Evolutionary conservation across 495 filamentous ascomycete genomes (phyloP).

Genomic region (Penicillium robsamsonii): DNA sequence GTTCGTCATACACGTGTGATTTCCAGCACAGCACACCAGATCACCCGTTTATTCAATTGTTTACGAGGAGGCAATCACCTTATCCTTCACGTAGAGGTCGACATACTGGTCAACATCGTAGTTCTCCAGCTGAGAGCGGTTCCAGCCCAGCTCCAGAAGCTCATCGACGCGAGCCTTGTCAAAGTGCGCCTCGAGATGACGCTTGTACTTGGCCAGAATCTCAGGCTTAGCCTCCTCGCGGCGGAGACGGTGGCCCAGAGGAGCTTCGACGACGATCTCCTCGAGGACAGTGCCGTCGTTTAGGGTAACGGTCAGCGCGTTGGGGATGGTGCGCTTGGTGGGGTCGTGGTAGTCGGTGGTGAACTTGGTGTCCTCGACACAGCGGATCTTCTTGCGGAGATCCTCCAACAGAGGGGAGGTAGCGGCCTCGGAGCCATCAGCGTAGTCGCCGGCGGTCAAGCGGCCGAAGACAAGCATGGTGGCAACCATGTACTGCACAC

Average conservation of each 20-base stretch:
- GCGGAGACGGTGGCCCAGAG: slow-evolving; percentile 85
- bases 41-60: not conserved
- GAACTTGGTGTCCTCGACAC: slow-evolving; percentile 93
- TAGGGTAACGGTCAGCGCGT: slow-evolving; percentile 87
- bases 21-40: not conserved
- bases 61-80: slow-evolving; percentile 42
- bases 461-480: slow-evolving; percentile 94
- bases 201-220: slow-evolving; percentile 90
- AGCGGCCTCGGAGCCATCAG: slow-evolving; percentile 85
- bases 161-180: slow-evolving; percentile 69
- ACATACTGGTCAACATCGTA: slow-evolving; percentile 91
- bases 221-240: slow-evolving; percentile 97
- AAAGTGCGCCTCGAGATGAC: slow-evolving; percentile 84
- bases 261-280: slow-evolving; percentile 92
- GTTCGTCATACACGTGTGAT: slow-evolving; percentile 22
- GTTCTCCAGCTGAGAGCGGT: slow-evolving; percentile 69
- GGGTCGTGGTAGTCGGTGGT: slow-evolving; percentile 94
- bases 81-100: slow-evolving; percentile 82
- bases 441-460: slow-evolving; percentile 87
- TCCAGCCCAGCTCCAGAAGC: slow-evolving; percentile 71
- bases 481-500: slow-evolving; percentile 98
- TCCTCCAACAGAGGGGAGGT: slow-evolving; percentile 85
- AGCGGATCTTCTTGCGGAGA: slow-evolving; percentile 86
- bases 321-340: slow-evolving; percentile 88
- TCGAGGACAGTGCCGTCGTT: slow-evolving; percentile 93